Base-by-base conservation (phyloP, 2,329 filamentous ascomycete genomes). In the Furcasterigmium sp. region DNA sequence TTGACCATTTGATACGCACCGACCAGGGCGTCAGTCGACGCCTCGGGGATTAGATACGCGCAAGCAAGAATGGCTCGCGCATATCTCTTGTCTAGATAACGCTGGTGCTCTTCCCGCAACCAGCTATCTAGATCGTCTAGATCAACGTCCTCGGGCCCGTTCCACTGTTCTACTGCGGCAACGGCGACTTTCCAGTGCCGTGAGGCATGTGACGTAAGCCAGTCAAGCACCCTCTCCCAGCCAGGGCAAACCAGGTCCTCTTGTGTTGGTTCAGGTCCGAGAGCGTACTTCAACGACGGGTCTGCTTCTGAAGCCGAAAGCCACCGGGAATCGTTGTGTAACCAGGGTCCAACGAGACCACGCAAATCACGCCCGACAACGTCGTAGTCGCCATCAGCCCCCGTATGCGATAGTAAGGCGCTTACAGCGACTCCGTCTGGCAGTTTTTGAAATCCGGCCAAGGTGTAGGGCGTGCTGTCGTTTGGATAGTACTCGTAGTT, bases 271-370 rank as follows among this genome's bases (percentile, higher is more conserved):
- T 57, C 48, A 23, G 54, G 49, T 11, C 54, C 43, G 37, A 47
- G 25, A 23, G 15, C 51, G 47, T 5, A 46, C 39, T 58, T 64
- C 39, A 15, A 40, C 5, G 38, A 32, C 37, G 17, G 40, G 46
- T n/a, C 21, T 18, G 11, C 39, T 14, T 37, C 49, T 64, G 59
- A 41, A 36, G 42, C 52, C 8, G 51, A 46, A 46, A 73, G 75
- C 68, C 83, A 82, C 42, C 82, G 76, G 17, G 64, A 72, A 40
- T 80, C 72, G 37, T 80, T 80, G 54, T 85, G 81, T 39, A 90
- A 67, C 86, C 86, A 91, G 3, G 87, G 86, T 0, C 81, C 82
- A 39, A 91, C 65, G 29, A 91, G 57, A 0, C 82, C 78, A 48
- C 78, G 77, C 43, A 91, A 56, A 56, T 90, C 85, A 44, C 84